These are phyloP conservation scores for Massariosphaeria phaeospora DNA, from an alignment of 495 filamentous ascomycete genomes.

Conservation along the genomic window DNA sequence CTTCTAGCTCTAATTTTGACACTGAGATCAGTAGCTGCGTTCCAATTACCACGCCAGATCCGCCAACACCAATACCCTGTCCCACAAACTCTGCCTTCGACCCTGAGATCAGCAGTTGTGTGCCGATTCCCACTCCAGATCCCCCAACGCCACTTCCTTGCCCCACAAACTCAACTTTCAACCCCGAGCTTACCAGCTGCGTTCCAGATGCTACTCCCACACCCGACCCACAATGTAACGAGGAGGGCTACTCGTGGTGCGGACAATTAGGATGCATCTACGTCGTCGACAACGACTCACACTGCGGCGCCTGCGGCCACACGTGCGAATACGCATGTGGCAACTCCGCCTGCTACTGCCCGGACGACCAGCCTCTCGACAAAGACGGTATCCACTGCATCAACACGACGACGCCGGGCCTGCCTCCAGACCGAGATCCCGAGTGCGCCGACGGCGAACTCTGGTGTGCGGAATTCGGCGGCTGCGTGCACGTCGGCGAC, in stretches of 20 bases:
- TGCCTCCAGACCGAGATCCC: no score
- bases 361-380: not conserved
- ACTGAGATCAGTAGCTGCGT: no score
- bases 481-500: no score
- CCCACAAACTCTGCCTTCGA: no score
- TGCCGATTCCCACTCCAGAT: no score
- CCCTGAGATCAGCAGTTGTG: no score
- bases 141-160: constrained; percentile 2
- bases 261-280: not conserved
- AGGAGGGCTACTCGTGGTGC: not conserved
- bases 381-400: not conserved
- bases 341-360: not conserved
- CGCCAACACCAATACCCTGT: no score
- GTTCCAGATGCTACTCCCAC: not conserved
- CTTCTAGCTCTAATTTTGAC: no score
- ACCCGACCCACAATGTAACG: not conserved
- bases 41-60: no score
- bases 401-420: not conserved
- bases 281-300: not conserved
- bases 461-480: no score
- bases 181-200: not conserved
- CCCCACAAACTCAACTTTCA: not conserved
- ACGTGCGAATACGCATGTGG: not conserved
- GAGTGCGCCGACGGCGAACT: no score
- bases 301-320: constrained; percentile 1